Percentiles rank a stretch among this genome's conserved stretches.
phyloP scores from a whole-genome alignment of 495 filamentous ascomycete species.

The Podospora pseudopauciseta region DNA sequence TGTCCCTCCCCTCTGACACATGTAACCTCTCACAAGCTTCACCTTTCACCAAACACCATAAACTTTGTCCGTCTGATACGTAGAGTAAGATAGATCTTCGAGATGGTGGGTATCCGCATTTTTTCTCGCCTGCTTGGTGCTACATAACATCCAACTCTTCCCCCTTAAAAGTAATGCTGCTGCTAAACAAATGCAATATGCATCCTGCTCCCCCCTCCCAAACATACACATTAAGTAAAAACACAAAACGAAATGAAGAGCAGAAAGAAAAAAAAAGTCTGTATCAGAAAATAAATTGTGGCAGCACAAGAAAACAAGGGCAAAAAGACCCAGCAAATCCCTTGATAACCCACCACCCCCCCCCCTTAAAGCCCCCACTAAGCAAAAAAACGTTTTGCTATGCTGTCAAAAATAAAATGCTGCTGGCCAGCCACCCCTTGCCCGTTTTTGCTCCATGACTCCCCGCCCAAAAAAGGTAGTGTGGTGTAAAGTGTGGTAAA shows the following conservation, averaged over 20 bases:
- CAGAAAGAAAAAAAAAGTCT: neutral
- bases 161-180: neutral
- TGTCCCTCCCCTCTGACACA: neutral
- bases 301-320: neutral
- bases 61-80: neutral
- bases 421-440: neutral
- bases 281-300: neutral
- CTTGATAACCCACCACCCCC: too few relatives aligned
- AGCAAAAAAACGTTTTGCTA: neutral
- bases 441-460: neutral
- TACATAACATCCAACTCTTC: neutral
- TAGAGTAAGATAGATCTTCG: neutral
- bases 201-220: neutral
- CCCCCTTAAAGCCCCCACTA: neutral
- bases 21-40: neutral
- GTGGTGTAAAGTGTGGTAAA: neutral
- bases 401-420: neutral
- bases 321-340: neutral
- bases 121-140: neutral
- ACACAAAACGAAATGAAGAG: neutral
- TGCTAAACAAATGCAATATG: neutral
- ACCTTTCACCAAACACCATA: neutral
- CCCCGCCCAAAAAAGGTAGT: too few relatives aligned
- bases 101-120: slow-evolving; percentile 4
- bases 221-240: neutral